Conservation (phyloP, 805 yeast species). For the Kazachstania bromeliacearum region DNA sequence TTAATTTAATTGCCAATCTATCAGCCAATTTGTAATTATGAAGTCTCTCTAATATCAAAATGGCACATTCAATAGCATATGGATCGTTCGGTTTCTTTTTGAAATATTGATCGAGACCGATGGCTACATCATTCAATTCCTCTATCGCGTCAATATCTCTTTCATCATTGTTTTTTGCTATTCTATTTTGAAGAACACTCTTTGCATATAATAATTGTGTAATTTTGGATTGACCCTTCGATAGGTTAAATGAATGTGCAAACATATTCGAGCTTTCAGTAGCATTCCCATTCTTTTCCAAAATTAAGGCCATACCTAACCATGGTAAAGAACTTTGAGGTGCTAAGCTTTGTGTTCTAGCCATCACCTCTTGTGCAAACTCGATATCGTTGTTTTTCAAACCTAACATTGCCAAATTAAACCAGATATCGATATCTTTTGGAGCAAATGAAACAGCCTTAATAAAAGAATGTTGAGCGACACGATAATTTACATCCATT, state of each 20-base stretch:
- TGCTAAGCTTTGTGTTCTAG: constrained; percentile 67
- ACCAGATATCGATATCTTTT: constrained; percentile 64
- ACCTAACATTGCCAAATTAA: constrained; percentile 71
- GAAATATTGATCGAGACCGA: constrained; percentile 57
- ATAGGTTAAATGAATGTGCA: constrained; percentile 69
- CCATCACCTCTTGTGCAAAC: constrained; percentile 64
- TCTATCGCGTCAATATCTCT: constrained; percentile 51
- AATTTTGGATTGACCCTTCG: constrained; percentile 62
- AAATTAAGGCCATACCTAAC: constrained; percentile 73
- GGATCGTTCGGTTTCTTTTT: constrained; percentile 51
- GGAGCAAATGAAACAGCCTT: constrained; percentile 66
- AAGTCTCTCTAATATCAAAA: constrained; percentile 58
- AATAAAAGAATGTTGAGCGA: constrained; percentile 88
- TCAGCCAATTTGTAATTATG: constrained; percentile 51
- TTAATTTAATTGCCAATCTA: constrained; percentile 37
- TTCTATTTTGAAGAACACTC: constrained; percentile 40
- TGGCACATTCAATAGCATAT: constrained; percentile 46
- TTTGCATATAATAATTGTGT: constrained; percentile 68
- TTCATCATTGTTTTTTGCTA: constrained; percentile 37
- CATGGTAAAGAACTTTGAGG: constrained; percentile 72
- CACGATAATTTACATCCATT: constrained; percentile 50
- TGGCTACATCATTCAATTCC: constrained; percentile 55
- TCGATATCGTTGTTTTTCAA: constrained; percentile 56
- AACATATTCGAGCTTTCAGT: constrained; percentile 47
- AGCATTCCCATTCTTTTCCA: constrained; percentile 41